Evolutionary conservation across 176 grass and related monocot genomes (phyloP), one percentile per base, ranked within the genome.

Genomic region (Carex parvula): DNA sequence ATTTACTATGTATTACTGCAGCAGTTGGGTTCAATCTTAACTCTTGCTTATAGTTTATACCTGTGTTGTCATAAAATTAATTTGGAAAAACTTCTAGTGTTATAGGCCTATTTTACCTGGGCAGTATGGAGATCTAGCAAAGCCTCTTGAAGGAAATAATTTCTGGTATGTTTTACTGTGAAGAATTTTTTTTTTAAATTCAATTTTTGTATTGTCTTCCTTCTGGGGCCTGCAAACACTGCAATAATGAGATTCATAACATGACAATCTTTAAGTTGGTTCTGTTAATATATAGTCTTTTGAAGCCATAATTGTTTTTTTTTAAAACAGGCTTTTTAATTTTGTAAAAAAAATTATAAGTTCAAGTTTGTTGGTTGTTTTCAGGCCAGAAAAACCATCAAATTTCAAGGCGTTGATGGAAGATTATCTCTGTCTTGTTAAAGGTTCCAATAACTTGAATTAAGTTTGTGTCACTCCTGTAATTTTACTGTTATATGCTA

Each of bases 81-180:
- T 50, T 22, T 13, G 42, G 37, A 70, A 3, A 68, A 83, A 57
- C 6, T 83, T 24, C 46, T 70, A 98, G 95, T 98, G 86, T 80
- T 95, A 95, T 79, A 87, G 60, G 48, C 89, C 86, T 86, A 76
- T 98, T 69, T 84, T 70, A 86, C 88, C 91, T 30, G 95, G 89
- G 1, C 85, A 61, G 81, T 91, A 89, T 81, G 95, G 92, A 69
- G 88, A 76, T 84, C 86, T 98, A 64, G 89, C 84, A 85, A 91
- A 98, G 87, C 91, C 89, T 83, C 85, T 98, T 84, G 92, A 90
- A 86, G 95, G 92, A 16, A 84, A 83, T 83, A 98, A 98, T 80
- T 85, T 93, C 44, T 98, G 95, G 95, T 98, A 88, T 84, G 86
- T 85, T 52, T 52, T 42, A 53, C 10, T 80, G 21, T 79, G 30